A percentile compares a stretch with the other conserved stretches of the same genome.
Evolutionary conservation across 2,329 filamentous ascomycete species (phyloP).

Genomic region (Myriangium duriaei): DNA sequence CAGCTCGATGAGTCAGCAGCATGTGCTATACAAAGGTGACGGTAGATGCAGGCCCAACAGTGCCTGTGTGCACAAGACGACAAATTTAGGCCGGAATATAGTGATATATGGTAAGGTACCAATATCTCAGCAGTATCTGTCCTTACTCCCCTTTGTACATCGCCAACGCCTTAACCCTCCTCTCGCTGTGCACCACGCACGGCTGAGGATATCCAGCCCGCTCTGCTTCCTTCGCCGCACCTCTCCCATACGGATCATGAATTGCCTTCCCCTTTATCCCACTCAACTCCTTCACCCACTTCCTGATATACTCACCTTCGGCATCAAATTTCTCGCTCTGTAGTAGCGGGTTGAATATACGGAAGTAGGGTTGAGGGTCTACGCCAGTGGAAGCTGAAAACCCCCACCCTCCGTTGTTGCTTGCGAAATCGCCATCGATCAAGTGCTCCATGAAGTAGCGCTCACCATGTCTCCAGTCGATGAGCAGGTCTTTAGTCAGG

Average conservation of each 20-base stretch:
- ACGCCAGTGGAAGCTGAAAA: conserved; percentile 58
- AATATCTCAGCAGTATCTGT: too few species aligned
- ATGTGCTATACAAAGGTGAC: too few species aligned
- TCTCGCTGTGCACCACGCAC: conserved; percentile 61
- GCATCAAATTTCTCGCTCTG: conserved; percentile 81
- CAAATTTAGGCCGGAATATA: too few species aligned
- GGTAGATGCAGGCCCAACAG: too few species aligned
- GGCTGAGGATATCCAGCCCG: conserved; percentile 60
- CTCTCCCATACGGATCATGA: conserved; percentile 66
- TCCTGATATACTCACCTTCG: conserved; percentile 65
- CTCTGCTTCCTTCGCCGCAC: conserved; percentile 45
- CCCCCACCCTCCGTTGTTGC: conserved; percentile 62
- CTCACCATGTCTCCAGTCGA: conserved; percentile 78
- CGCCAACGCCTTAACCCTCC: conserved; percentile 52
- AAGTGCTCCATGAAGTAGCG: conserved; percentile 70
- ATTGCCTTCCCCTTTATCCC: conserved; percentile 54
- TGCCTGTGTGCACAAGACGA: too few species aligned
- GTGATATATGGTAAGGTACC: too few species aligned
- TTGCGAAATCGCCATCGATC: conserved; percentile 68
- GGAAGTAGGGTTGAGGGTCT: conserved; percentile 80
- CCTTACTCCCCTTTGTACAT: conserved; percentile 52
- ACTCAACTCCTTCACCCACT: conserved; percentile 67
- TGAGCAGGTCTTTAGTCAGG: conserved; percentile 62
- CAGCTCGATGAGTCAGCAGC: too few species aligned
- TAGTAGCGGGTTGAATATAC: conserved; percentile 74